Evolutionary conservation across 371 early-diverging fungal genomes (phyloP).

Genomic region (Haplosporangium sp.): DNA sequence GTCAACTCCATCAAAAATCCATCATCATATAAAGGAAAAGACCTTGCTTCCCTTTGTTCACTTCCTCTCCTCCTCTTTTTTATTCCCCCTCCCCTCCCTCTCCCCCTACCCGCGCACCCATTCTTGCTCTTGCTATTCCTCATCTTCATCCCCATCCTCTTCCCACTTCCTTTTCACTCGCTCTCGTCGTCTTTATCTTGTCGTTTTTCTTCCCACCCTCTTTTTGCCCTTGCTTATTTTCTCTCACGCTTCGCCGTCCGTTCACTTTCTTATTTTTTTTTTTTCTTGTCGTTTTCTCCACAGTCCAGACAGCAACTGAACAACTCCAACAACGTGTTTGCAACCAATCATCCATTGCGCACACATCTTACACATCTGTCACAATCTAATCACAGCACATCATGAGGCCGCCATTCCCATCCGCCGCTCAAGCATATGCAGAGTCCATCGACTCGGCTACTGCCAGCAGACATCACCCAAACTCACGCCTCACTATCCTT

Average conservation of each 20-base stretch:
- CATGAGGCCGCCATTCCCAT: slow-evolving; percentile 53
- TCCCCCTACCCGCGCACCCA: neutral
- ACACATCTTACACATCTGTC: neutral
- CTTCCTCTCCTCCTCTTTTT: neutral
- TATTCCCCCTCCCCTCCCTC: neutral
- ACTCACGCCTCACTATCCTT: slow-evolving; percentile 53
- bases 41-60: neutral
- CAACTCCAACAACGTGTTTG: slow-evolving; percentile 1
- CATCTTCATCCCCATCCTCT: neutral
- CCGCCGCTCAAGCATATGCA: slow-evolving; percentile 53
- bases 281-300: neutral
- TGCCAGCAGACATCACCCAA: slow-evolving; percentile 51
- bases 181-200: neutral
- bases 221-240: neutral
- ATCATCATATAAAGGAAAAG: neutral
- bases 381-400: neutral
- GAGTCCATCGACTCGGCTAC: slow-evolving; percentile 55
- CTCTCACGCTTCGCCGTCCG: neutral
- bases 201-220: neutral
- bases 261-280: no score
- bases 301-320: neutral
- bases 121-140: neutral
- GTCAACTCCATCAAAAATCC: neutral
- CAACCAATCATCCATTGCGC: neutral
- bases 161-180: neutral